These are phyloP conservation scores for Tolypocladium sp. DNA, from an alignment of 2,329 filamentous ascomycete species.

Conservation along the genomic window DNA sequence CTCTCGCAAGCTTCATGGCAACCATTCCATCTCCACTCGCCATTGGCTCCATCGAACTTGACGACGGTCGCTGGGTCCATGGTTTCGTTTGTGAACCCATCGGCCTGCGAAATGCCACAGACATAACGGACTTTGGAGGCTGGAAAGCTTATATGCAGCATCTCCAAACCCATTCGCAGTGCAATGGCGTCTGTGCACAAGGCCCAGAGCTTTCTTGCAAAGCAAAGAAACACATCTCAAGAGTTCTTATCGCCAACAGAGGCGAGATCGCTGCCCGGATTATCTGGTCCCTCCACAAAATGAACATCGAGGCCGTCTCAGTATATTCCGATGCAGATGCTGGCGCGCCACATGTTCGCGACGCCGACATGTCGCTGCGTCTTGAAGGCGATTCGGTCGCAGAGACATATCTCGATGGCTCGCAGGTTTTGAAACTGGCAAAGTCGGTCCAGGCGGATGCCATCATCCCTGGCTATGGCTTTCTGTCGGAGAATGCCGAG, in stretches of 20 bases:
- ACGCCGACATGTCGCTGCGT: conserved; percentile 57
- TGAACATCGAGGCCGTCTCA: conserved; percentile 60
- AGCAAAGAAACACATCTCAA: conserved; percentile 9
- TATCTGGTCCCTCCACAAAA: conserved; percentile 54
- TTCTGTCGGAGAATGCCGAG: conserved; percentile 53
- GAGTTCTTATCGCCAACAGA: conserved; percentile 60
- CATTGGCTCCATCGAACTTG: conserved; percentile 25
- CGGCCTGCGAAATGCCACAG: conserved; percentile 17
- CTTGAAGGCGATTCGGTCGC: conserved; percentile 38
- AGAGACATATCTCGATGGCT: conserved; percentile 56
- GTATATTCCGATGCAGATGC: conserved; percentile 58
- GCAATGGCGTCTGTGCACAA: not conserved
- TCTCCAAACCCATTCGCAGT: not conserved
- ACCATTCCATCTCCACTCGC: conserved; percentile 23
- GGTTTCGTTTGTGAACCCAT: conserved; percentile 28
- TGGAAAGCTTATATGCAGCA: conserved; percentile 18
- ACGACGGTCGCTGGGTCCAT: conserved; percentile 20
- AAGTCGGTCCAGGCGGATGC: conserved; percentile 39
- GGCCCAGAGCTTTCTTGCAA: not conserved
- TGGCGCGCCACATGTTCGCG: conserved; percentile 57
- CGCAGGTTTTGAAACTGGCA: conserved; percentile 47
- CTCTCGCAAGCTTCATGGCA: conserved; percentile 20
- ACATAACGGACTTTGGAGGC: conserved; percentile 21
- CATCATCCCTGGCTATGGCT: conserved; percentile 60
- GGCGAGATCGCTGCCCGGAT: conserved; percentile 69